phyloP scores from a whole-genome alignment of 1,139 yeast genomes.

The Saccharomyces hybrid region DNA sequence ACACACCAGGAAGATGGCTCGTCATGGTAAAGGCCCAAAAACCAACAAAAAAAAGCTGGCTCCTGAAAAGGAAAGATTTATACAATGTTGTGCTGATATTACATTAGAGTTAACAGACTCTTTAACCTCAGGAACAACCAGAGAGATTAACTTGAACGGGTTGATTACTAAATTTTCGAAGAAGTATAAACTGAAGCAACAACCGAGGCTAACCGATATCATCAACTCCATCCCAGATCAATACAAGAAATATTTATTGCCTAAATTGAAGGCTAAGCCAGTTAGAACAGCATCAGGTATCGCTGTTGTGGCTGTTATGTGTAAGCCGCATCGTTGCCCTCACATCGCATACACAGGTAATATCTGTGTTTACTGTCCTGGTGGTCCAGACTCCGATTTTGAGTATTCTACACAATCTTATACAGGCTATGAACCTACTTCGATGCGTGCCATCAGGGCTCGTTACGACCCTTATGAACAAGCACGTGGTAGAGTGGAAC shows the following conservation, averaged over 20 bases:
- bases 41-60: slow-evolving; percentile 51
- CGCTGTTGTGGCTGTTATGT: slow-evolving; percentile 98
- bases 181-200: slow-evolving; percentile 82
- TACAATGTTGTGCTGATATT: slow-evolving; percentile 89
- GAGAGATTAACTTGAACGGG: slow-evolving; percentile 85
- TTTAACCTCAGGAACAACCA: slow-evolving; percentile 46
- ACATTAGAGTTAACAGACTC: slow-evolving; percentile 81
- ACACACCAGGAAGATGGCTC: slow-evolving; percentile 25
- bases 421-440: slow-evolving; percentile 97
- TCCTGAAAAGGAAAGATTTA: slow-evolving; percentile 86
- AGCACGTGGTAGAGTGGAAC: slow-evolving; percentile 96
- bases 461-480: slow-evolving; percentile 98
- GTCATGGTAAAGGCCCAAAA: slow-evolving; percentile 33
- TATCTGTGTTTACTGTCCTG: slow-evolving; percentile 97
- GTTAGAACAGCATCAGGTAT: slow-evolving; percentile 97
- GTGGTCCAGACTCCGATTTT: slow-evolving; percentile 98
- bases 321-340: slow-evolving; percentile 98
- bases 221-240: slow-evolving; percentile 95
- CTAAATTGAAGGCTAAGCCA: slow-evolving; percentile 93
- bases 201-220: slow-evolving; percentile 91
- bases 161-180: slow-evolving; percentile 78
- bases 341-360: slow-evolving; percentile 98
- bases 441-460: slow-evolving; percentile 97
- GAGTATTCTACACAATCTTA: slow-evolving; percentile 97
- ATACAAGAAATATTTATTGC: slow-evolving; percentile 80